Evolutionary conservation across 352 stramenopile species (phyloP).

Genomic region (Globisporangium viniferum): DNA sequence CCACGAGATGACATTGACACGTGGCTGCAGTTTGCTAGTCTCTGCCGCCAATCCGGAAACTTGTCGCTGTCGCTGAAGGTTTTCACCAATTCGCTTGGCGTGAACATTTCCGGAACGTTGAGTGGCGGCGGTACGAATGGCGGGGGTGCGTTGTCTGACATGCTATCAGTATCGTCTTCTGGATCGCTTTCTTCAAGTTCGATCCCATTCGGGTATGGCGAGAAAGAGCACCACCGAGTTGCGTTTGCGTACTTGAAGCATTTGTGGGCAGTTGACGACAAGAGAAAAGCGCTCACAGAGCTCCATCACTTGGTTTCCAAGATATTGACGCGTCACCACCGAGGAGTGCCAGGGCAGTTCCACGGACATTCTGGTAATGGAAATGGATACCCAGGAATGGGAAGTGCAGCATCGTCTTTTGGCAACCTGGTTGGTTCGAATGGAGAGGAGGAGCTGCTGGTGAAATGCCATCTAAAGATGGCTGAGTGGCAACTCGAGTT

Average conservation of each 20-base stretch:
- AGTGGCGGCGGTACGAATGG: conserved; percentile 15
- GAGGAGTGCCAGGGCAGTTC: conserved; percentile 22
- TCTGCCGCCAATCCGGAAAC: conserved; percentile 89
- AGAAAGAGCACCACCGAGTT: conserved; percentile 91
- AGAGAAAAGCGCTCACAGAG: conserved; percentile 85
- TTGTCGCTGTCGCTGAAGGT: conserved; percentile 83
- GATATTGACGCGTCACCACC: conserved; percentile 55
- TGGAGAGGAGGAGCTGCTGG: conserved; percentile 67
- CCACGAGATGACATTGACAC: conserved; percentile 88
- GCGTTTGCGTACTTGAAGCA: conserved; percentile 96
- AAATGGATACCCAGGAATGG: conserved; percentile 1
- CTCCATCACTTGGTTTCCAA: conserved; percentile 81
- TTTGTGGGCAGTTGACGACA: conserved; percentile 89
- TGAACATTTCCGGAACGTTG: conserved; percentile 35
- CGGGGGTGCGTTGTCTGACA: conserved; percentile 27
- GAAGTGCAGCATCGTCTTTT: conserved; percentile 17
- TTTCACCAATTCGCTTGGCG: conserved; percentile 73
- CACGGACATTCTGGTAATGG: conserved; percentile 10
- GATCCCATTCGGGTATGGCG: conserved; percentile 56
- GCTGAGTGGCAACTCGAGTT: conserved; percentile 84
- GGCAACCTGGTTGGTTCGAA: conserved; percentile 8
- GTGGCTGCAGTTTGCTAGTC: conserved; percentile 91
- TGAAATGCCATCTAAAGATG: conserved; percentile 83
- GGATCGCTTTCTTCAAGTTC: conserved; percentile 48
- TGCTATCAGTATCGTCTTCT: conserved; percentile 50